These are phyloP conservation scores for Chimonanthus praecox DNA, from an alignment of 164 flowering plant species.

Conservation along the genomic window DNA sequence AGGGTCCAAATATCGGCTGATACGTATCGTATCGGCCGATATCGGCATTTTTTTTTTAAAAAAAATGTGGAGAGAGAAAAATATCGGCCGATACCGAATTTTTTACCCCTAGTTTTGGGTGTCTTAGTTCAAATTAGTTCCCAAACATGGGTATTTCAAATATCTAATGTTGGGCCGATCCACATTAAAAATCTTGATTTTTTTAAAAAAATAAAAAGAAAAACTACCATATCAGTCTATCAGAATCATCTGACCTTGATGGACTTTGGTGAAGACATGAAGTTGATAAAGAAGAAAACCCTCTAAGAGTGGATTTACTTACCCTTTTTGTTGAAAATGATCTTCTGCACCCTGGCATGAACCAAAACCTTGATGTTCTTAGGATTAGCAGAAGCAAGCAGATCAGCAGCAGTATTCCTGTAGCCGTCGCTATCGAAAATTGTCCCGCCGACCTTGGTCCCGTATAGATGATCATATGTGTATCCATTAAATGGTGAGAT, in stretches of 20 bases:
- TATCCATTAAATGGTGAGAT: conserved; percentile 81
- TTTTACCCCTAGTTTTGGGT: too few relatives aligned
- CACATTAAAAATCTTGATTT: not conserved
- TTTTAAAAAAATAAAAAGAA: not conserved
- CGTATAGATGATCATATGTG: conserved; percentile 76
- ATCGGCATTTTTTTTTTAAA: too few relatives aligned
- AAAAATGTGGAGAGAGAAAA: too few relatives aligned
- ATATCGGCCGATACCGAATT: too few relatives aligned
- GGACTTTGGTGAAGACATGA: too few relatives aligned
- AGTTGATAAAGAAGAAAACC: not conserved
- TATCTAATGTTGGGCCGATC: too few relatives aligned
- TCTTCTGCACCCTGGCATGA: conserved; percentile 69
- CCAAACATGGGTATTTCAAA: too few relatives aligned
- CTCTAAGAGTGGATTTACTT: not conserved
- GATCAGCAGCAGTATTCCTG: conserved; percentile 85
- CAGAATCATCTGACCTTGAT: not conserved
- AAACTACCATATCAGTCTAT: not conserved
- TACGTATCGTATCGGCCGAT: too few relatives aligned
- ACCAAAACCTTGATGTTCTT: conserved; percentile 52
- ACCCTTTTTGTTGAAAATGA: conserved; percentile 62
- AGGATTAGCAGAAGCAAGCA: conserved; percentile 55
- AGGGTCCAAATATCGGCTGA: too few relatives aligned
- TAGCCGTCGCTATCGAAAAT: conserved; percentile 66
- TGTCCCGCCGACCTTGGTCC: conserved; percentile 93
- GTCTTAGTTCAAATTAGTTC: too few relatives aligned